Evolutionary conservation across 208 protist species (phyloP).

Genomic region (Crithidia sp.): DNA sequence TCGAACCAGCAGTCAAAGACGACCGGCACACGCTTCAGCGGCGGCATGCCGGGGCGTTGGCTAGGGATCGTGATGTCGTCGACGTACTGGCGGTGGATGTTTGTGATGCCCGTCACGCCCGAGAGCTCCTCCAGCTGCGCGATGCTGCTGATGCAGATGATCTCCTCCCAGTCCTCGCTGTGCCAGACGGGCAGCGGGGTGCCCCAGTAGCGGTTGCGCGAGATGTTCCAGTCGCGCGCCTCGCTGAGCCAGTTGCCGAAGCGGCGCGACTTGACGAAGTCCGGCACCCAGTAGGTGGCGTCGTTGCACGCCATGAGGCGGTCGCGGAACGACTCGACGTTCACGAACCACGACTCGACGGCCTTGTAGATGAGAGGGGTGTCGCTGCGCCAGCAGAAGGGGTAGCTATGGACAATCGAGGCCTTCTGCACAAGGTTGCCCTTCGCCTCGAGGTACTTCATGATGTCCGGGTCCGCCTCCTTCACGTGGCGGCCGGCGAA

Average conservation of each 20-base stretch:
- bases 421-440: conserved; percentile 91
- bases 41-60: conserved; percentile 83
- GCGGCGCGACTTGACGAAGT: conserved; percentile 96
- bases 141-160: conserved; percentile 96
- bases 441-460: conserved; percentile 92
- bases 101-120: conserved; percentile 89
- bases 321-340: conserved; percentile 97
- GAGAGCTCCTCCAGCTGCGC: conserved; percentile 97
- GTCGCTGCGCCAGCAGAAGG: conserved; percentile 99
- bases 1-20: conserved; percentile 99
- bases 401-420: conserved; percentile 98
- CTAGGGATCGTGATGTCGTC: conserved; percentile 99
- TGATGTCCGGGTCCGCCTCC: conserved; percentile 96
- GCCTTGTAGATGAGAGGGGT: conserved; percentile 99
- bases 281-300: conserved; percentile 98
- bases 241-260: conserved; percentile 99
- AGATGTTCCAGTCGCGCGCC: conserved; percentile 99
- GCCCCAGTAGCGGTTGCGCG: conserved; percentile 98
- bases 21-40: conserved; percentile 93
- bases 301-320: conserved; percentile 95
- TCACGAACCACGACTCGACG: conserved; percentile 99
- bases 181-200: conserved; percentile 99
- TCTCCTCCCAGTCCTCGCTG: conserved; percentile 95
- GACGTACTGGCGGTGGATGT: conserved; percentile 98
- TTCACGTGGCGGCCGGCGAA: conserved; percentile 98